Conservation (phyloP, 2,329 filamentous ascomycete genomes). For the Spiromastix sp. region DNA sequence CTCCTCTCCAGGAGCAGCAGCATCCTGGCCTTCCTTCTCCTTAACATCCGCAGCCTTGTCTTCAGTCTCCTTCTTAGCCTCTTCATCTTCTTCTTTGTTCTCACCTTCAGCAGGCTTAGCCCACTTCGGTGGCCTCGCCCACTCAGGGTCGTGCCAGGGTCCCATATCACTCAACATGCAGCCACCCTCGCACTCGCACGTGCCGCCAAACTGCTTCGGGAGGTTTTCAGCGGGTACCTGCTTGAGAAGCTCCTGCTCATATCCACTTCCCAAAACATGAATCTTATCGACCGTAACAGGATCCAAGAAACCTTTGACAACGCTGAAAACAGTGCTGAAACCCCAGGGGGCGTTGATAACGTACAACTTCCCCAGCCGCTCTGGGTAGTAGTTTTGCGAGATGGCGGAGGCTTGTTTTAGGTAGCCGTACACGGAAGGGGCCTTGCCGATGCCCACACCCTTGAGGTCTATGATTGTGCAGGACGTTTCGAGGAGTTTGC, state of each 20-base stretch:
- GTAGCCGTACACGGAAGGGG: constrained; percentile 78
- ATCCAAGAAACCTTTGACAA: constrained; percentile 90
- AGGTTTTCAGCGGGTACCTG: constrained; percentile 88
- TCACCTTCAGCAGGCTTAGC: constrained; percentile 18
- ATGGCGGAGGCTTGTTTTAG: constrained; percentile 75
- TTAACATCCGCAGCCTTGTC: constrained; percentile 18
- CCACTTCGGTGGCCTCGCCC: constrained; percentile 36
- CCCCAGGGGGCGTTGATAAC: constrained; percentile 98
- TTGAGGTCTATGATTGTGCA: constrained; percentile 98
- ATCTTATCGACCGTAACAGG: constrained; percentile 96
- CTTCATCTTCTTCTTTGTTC: constrained; percentile 10
- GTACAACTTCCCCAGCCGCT: constrained; percentile 91
- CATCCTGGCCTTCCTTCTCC: constrained; percentile 17
- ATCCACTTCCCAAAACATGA: constrained; percentile 70
- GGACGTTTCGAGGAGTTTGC: constrained; percentile 87
- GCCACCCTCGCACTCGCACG: constrained; percentile 69
- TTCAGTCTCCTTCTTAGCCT: constrained; percentile 17
- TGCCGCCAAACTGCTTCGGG: constrained; percentile 74
- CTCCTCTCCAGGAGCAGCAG: constrained; percentile 14
- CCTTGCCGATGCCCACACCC: constrained; percentile 75
- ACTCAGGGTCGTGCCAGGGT: constrained; percentile 57
- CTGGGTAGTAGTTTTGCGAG: constrained; percentile 98
- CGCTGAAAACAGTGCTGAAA: constrained; percentile 73
- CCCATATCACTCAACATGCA: constrained; percentile 82
- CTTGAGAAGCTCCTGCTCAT: constrained; percentile 71